A percentile compares a stretch with the other conserved stretches of the same genome.
These are phyloP conservation scores for Datura wrightii DNA, from an alignment of 257 asterid species.

Conservation along the genomic window DNA sequence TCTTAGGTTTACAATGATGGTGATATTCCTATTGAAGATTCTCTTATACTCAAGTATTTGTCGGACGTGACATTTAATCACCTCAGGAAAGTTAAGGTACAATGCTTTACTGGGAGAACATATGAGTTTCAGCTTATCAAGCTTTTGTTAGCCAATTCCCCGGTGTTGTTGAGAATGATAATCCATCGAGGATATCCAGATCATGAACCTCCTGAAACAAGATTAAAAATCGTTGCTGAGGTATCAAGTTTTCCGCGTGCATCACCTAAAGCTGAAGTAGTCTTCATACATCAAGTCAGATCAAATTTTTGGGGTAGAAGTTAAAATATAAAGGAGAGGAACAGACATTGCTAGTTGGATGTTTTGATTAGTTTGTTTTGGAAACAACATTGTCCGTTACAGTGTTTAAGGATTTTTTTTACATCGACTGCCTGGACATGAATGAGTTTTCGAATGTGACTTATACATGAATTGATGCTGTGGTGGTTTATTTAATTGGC, in stretches of 20 bases:
- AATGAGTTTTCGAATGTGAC: too few relatives aligned
- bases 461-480: too few relatives aligned
- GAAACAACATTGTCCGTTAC: too few relatives aligned
- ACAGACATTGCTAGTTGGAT: neutral
- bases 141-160: conserved; percentile 17
- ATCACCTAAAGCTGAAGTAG: conserved; percentile 10
- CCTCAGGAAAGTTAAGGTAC: conserved; percentile 1
- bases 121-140: conserved; percentile 9
- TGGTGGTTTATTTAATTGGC: too few relatives aligned
- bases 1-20: neutral
- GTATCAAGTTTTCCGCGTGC: neutral
- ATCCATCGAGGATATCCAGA: neutral
- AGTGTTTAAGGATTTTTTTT: too few relatives aligned
- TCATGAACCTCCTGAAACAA: neutral
- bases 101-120: neutral
- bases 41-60: neutral
- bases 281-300: neutral
- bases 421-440: too few relatives aligned
- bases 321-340: too few relatives aligned
- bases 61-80: neutral
- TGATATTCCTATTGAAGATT: neutral
- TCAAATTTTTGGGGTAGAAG: too few relatives aligned
- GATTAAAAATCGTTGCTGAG: neutral
- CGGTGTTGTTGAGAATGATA: neutral
- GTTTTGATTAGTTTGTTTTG: neutral